Conservation (phyloP, 164 flowering plant genomes). For the Paratinospora sagittata region DNA sequence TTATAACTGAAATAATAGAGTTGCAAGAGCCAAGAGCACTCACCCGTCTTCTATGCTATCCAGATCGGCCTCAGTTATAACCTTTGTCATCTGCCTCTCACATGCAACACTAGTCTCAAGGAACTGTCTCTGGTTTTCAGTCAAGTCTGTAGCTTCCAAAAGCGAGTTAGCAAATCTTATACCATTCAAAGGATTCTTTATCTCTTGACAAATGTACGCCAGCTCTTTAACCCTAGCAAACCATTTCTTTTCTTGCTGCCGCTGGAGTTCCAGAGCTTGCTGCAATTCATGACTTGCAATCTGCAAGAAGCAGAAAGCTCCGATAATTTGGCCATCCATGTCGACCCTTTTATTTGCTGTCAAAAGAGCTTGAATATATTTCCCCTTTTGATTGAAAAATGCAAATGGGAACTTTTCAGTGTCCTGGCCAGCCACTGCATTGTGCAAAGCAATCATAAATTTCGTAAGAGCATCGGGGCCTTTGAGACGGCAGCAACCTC, state of each 20-base stretch:
- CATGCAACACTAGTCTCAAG: conserved; percentile 91
- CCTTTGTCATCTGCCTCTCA: conserved; percentile 84
- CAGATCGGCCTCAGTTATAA: conserved; percentile 59
- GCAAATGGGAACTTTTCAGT: conserved; percentile 72
- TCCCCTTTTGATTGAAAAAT: conserved; percentile 66
- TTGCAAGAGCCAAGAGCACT: conserved; percentile 18
- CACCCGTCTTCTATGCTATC: conserved; percentile 80
- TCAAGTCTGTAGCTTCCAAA: conserved; percentile 63
- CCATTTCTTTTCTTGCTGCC: conserved; percentile 64
- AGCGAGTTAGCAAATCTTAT: conserved; percentile 75
- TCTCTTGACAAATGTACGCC: conserved; percentile 86
- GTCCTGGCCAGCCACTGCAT: conserved; percentile 82
- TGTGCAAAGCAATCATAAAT: conserved; percentile 86
- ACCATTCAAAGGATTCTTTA: conserved; percentile 82
- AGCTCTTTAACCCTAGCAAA: conserved; percentile 77
- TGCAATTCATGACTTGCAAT: conserved; percentile 87
- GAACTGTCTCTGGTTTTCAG: conserved; percentile 86
- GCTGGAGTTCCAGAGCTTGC: conserved; percentile 67
- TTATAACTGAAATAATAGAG: background rate
- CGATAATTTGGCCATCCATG: conserved; percentile 68
- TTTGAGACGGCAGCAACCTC: conserved; percentile 78
- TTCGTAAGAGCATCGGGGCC: conserved; percentile 87
- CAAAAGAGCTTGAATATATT: conserved; percentile 77
- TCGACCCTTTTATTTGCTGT: conserved; percentile 88
- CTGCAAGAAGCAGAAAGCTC: conserved; percentile 95